Evolutionary conservation across 495 filamentous ascomycete species (phyloP).

Genomic region (Aspergillus olivimuriae): DNA sequence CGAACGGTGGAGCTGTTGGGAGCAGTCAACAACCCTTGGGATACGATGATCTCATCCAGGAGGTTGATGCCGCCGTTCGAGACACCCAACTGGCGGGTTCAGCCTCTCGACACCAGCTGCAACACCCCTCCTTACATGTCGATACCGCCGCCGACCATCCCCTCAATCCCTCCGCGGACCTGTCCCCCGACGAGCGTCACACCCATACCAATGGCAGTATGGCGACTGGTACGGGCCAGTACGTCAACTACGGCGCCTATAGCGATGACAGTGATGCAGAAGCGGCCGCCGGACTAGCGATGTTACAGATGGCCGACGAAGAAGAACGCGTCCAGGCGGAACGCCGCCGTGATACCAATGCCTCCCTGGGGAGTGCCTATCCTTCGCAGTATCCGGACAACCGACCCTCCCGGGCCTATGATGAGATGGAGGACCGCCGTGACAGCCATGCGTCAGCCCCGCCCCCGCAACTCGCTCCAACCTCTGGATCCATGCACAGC

Average conservation of each 20-base stretch:
- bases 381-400: slow-evolving; percentile 25
- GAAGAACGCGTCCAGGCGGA: slow-evolving; percentile 57
- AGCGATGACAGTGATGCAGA: slow-evolving; percentile 85
- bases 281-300: slow-evolving; percentile 76
- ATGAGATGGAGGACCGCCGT: slow-evolving; percentile 41
- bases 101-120: slow-evolving; percentile 12
- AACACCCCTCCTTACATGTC: slow-evolving; percentile 8
- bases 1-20: slow-evolving; percentile 14
- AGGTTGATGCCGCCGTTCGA: slow-evolving; percentile 43
- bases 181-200: slow-evolving; percentile 39
- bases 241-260: slow-evolving; percentile 48
- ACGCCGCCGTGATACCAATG: slow-evolving; percentile 49
- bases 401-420: slow-evolving; percentile 60
- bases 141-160: not conserved
- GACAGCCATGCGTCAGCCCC: slow-evolving; percentile 14
- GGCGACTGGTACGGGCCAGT: slow-evolving; percentile 36
- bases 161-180: not conserved
- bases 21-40: slow-evolving; percentile 11
- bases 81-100: slow-evolving; percentile 19
- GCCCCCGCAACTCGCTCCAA: slow-evolving; percentile 11
- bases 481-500: slow-evolving; percentile 29
- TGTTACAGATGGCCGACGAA: slow-evolving; percentile 79
- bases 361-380: slow-evolving; percentile 31
- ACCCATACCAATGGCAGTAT: slow-evolving; percentile 46
- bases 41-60: slow-evolving; percentile 42